A percentile compares a stretch with the other conserved stretches of the same genome.
phyloP scores from a whole-genome alignment of 805 yeast genomes.

The Brettanomyces sp. region DNA sequence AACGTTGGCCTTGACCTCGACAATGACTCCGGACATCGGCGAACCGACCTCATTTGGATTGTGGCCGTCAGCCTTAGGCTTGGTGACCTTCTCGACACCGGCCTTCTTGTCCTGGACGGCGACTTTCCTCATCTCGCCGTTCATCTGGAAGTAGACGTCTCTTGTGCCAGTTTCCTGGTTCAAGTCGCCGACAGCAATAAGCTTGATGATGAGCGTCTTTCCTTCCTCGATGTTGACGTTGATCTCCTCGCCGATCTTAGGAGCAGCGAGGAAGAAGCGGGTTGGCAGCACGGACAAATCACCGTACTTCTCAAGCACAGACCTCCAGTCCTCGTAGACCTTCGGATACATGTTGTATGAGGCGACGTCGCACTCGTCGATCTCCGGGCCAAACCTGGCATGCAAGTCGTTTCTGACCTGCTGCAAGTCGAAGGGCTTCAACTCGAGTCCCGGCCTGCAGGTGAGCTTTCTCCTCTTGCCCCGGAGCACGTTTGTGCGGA shows the following conservation, averaged over 20 bases:
- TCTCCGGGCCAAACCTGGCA: constrained; percentile 63
- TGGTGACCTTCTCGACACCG: constrained; percentile 72
- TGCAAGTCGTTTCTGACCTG: constrained; percentile 64
- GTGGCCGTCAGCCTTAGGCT: constrained; percentile 84
- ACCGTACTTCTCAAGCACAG: constrained; percentile 68
- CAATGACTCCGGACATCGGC: constrained; percentile 98
- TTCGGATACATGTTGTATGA: constrained; percentile 97
- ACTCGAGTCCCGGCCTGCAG: constrained; percentile 83
- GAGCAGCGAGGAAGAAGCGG: constrained; percentile 78
- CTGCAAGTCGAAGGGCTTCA: constrained; percentile 75
- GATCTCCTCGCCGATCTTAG: constrained; percentile 81
- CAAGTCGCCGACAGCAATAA: constrained; percentile 88
- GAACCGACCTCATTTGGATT: constrained; percentile 93
- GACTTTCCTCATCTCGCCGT: constrained; percentile 97
- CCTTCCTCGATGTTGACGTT: constrained; percentile 89
- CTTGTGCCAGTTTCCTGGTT: constrained; percentile 78
- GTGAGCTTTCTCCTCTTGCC: constrained; percentile 89
- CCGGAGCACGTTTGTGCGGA: constrained; percentile 81
- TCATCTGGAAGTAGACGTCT: constrained; percentile 95
- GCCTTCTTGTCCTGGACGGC: constrained; percentile 82
- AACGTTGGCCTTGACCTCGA: constrained; percentile 84
- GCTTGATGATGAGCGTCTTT: constrained; percentile 82
- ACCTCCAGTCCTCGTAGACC: constrained; percentile 84
- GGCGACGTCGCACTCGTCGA: constrained; percentile 85
- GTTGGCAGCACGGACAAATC: constrained; percentile 94